Conservation (phyloP, 768 basidiomycete species). For the Crucibulum laeve region DNA sequence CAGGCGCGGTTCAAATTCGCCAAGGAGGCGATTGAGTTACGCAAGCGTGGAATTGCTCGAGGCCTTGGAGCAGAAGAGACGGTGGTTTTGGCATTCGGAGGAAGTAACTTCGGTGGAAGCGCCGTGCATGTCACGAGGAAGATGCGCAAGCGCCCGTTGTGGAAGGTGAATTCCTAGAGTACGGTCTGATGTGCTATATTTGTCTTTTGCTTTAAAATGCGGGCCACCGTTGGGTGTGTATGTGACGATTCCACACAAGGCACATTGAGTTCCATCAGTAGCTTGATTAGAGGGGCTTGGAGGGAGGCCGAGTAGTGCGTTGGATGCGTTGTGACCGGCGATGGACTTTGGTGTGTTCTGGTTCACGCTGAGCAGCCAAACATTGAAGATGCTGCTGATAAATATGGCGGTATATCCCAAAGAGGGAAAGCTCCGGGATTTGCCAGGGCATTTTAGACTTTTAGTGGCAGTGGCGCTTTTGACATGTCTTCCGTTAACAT, state of each 20-base stretch:
- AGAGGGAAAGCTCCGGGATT: slow-evolving; percentile 28
- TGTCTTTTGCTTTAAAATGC: background rate
- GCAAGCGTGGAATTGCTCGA: slow-evolving; percentile 74
- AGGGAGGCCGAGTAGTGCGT: no score
- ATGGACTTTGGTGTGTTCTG: no score
- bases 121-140: slow-evolving; percentile 88
- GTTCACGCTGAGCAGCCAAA: no score
- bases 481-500: slow-evolving; percentile 30
- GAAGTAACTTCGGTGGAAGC: slow-evolving; percentile 59
- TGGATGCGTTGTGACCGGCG: no score
- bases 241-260: no score
- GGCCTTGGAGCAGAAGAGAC: slow-evolving; percentile 78
- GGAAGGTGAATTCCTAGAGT: slow-evolving; percentile 74
- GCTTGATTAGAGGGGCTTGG: no score
- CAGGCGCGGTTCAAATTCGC: slow-evolving; percentile 90
- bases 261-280: no score
- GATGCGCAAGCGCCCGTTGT: slow-evolving; percentile 78
- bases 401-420: no score
- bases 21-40: slow-evolving; percentile 80
- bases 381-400: no score
- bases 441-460: slow-evolving; percentile 33
- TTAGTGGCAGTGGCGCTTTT: slow-evolving; percentile 34
- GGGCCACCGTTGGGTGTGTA: no score
- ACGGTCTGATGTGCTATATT: slow-evolving; percentile 11
- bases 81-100: slow-evolving; percentile 89